Conservation (phyloP, 768 basidiomycete genomes). For the Tricholoma saponaceum region DNA sequence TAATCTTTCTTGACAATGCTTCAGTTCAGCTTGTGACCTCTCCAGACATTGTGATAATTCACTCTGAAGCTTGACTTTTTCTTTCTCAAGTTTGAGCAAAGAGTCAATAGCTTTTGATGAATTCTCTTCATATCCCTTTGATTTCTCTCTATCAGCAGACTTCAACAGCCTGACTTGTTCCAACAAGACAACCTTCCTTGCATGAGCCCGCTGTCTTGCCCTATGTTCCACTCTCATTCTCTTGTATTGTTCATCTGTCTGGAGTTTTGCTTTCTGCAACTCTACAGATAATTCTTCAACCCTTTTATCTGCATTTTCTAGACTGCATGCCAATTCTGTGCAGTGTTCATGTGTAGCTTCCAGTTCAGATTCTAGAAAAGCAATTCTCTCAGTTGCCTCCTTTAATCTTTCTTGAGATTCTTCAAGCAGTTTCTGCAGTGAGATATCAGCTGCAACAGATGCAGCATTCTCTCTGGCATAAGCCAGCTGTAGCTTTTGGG, state of each 20-base stretch:
- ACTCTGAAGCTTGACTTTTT: not conserved
- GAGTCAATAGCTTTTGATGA: not conserved
- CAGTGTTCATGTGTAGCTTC: not conserved
- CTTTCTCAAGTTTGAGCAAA: not conserved
- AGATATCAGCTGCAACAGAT: not conserved
- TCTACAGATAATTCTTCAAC: not conserved
- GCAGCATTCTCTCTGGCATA: not conserved
- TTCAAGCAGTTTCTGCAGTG: not conserved
- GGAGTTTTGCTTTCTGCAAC: not conserved
- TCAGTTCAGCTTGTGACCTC: not conserved
- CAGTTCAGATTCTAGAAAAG: not conserved
- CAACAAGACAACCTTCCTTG: not conserved
- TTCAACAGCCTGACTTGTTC: not conserved
- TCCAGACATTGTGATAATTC: not conserved
- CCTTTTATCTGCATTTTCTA: not conserved
- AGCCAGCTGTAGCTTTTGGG: not conserved
- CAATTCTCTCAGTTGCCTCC: not conserved
- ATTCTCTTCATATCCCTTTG: not conserved
- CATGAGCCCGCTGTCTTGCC: not conserved
- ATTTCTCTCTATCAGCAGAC: not conserved
- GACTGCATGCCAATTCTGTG: too few species aligned
- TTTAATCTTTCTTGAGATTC: not conserved
- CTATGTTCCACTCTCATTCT: not conserved
- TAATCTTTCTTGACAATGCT: not conserved
- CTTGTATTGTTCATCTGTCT: not conserved